Base-by-base conservation (phyloP, 305 asterid genomes). In the Fraxinus ornus region DNA sequence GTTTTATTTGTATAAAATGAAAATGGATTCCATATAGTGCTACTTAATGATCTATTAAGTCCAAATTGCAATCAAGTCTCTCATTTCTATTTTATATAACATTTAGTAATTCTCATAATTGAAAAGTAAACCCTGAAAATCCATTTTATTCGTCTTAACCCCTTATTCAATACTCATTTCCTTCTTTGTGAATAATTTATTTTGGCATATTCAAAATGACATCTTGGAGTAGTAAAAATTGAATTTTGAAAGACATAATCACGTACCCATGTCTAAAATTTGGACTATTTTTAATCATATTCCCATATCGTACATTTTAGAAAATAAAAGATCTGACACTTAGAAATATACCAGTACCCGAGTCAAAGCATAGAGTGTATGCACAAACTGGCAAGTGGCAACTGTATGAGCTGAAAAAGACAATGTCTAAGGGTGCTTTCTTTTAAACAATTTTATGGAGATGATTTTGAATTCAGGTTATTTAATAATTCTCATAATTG, bases 381-480 rank as follows among this genome's bases (percentile, higher is more conserved):
- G 82, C 10, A 78, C n/a, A 57, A 70, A 74, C 35, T 73, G 36
- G 30, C 80, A 77, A 36, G 22, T 66, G 76, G 30, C 80, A 77
- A 36, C 36, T 66, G 71, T 28, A 77, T 26, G 26, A 62, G 62
- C 76, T 57, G 17, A 83, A 13, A 83, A 41, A 33, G 64, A 76
- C 30, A 32, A 62, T 30, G 33, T 76, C 15, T 75, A 35, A 9
- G 71, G 37, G 55, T 49, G 76, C 66, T 80, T 83, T 44, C 47
- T 77, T 33, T 52, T 52, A 19, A 12, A 68, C n/a, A 19, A 73
- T 72, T 66, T 71, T 52, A 62, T 41, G 60, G 62, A 71, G 33
- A 5, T 13, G 35, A 35, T 33, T 78, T 37, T 47, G 75, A 52
- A 8, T 57, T 4, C 13, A 10, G 32, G 37, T 21, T 44, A n/a